Base-by-base conservation (phyloP, 2,329 filamentous ascomycete species). In the Epichloe amarillans region DNA sequence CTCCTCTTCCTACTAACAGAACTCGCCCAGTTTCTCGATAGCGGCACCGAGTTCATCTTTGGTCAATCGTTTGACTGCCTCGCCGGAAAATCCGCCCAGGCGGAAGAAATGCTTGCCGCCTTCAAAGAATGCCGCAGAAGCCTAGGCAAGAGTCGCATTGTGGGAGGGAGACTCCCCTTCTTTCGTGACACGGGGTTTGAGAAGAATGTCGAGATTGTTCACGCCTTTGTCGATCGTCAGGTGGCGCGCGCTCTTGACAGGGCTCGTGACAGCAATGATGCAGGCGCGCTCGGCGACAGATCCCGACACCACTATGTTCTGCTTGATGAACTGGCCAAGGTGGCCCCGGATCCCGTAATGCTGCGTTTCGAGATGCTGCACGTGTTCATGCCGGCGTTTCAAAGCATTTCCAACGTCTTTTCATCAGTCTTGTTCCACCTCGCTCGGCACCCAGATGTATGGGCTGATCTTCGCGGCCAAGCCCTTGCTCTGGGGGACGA, bases 171-270 rank as follows among this genome's bases (percentile, higher is more conserved):
- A 23, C 5, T 50, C 26, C 26, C 17, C 26, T 23, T 50, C 14
- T 38, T 39, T 21, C 35, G 37, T 7, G 42, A 50, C 42, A 11
- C 23, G 2, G 42, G 35, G 14, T 45, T 50, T 8, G 49, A 47
- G n/a, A 33, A n/a, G 5, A 47, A 50, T 30, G 44, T 50, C 19
- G 44, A 38, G 12, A 46, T 36, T 5, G 33, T 50, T 1, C 49
- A 50, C 42, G 38, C 43, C n/a, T 50, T 50, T 15, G 17, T 50
- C n/a, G 49, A 50, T 26, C 12, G 43, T n/a, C 49, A 50, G 21
- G 49, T 50, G 2, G 35, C 26, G 19, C 49, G 44, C 5, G 45
- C 35, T 23, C 45, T 47, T 12, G 45, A 33, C 4, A 17, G 7
- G 8, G n/a, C 33, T 11, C 6, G 15, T 17, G 45, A 7, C 17